Evolutionary conservation across 176 grass and related monocot genomes (phyloP), one percentile per base, ranked within the genome.

Genomic region (Rhynchospora breviuscula): DNA sequence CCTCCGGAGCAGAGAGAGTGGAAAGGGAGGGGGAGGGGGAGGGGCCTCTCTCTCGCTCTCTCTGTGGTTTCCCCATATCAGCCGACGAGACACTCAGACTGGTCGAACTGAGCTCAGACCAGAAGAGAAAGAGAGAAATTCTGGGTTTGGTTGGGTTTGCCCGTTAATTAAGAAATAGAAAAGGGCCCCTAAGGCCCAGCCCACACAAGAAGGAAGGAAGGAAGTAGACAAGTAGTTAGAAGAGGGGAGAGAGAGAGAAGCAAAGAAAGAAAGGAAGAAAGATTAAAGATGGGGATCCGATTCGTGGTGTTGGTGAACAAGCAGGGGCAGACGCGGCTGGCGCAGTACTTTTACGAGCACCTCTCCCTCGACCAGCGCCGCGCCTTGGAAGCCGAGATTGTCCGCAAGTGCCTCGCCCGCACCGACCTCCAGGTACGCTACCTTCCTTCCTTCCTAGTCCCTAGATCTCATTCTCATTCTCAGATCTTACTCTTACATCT

Each of bases 351-450:
- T 40, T 40, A 40, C 90, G 93, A 98, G 93, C 88, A 98, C 79
- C 92, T 98, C 86, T 94, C 93, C 64, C 85, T 98, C 85, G 92
- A 95, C 74, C 89, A 98, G 90, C 91, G 96, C 56, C 96, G 93
- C 67, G 96, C 96, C 79, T 91, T 98, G 66, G 96, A 98, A 81
- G 96, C 89, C 26, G 96, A 98, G 96, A 98, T 98, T 89, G 96
- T 98, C 56, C 96, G 96, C 85, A 98, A 95, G 80, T 98, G 96
- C 93, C 96, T 98, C 52, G 96, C 96, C 61, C 96, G 96, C 86
- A 95, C 89, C 71, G 96, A 98, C 56, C 96, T 91, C 52, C 96
- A 98, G 92, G 96, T 90, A 23, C 6, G 58, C n/a, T 48, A 22
- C 8, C 0, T 35, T 12, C n/a, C 12, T 33, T 63, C 26, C 31